Evolutionary conservation across 2,329 filamentous ascomycete genomes (phyloP).

Genomic region (Fusarium dimerum): DNA sequence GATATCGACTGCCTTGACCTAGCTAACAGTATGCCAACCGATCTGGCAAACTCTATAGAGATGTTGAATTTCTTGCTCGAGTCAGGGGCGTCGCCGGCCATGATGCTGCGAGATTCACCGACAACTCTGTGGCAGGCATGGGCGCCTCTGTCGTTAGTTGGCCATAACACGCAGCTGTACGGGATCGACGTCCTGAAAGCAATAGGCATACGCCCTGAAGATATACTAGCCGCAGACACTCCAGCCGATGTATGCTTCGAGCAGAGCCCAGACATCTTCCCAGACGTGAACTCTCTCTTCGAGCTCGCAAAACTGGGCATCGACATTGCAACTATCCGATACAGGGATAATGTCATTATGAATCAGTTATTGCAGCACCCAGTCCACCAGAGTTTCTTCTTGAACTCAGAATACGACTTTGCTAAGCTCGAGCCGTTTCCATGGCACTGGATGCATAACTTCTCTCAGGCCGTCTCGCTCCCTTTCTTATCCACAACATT

Average conservation of each 20-base stretch:
- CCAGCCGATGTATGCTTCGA: too few species aligned
- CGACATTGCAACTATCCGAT: not conserved
- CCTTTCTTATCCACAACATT: not conserved
- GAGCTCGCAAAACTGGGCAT: too few species aligned
- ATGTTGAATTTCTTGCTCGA: not conserved
- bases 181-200: too few species aligned
- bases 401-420: not conserved
- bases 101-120: not conserved
- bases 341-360: not conserved
- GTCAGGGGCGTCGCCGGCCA: not conserved
- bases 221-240: too few species aligned
- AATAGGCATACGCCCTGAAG: too few species aligned
- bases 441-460: constrained; percentile 4
- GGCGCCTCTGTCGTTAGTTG: not conserved
- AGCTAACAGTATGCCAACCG: not conserved
- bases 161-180: not conserved
- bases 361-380: not conserved
- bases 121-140: not conserved
- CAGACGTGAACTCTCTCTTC: too few species aligned
- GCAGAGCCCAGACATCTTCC: too few species aligned
- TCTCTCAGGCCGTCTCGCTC: not conserved
- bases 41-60: not conserved
- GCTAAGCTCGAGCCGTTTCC: not conserved
- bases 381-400: not conserved
- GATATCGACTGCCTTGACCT: not conserved